A percentile compares a stretch with the other conserved stretches of the same genome.
Evolutionary conservation across 2,329 filamentous ascomycete genomes (phyloP).

Genomic region (Scopulariopsis brevicaulis): DNA sequence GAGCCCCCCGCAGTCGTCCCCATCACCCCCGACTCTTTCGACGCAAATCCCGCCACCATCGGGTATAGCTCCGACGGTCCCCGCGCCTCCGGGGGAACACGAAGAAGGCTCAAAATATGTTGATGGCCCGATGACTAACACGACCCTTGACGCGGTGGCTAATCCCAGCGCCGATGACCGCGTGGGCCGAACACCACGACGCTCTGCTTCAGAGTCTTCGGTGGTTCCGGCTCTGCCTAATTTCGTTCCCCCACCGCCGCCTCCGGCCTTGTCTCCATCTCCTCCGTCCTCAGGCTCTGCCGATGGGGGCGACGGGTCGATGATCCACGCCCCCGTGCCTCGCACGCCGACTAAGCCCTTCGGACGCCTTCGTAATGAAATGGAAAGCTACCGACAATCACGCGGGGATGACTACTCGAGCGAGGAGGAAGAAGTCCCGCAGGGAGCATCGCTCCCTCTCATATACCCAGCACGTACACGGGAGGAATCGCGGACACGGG

Average conservation of each 20-base stretch:
- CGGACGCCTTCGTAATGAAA: background rate
- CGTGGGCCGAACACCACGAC: too few species aligned
- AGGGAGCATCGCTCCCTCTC: background rate
- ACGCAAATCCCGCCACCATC: background rate
- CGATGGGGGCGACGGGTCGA: background rate
- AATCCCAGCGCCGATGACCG: too few species aligned
- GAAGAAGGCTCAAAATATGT: too few species aligned
- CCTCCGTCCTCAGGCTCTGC: background rate
- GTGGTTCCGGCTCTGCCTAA: background rate
- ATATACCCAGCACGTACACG: slow-evolving; percentile 1
- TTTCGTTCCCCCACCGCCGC: background rate
- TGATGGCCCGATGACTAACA: too few species aligned
- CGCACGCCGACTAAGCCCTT: background rate
- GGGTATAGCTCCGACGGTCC: background rate
- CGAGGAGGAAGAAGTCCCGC: background rate
- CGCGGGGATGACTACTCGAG: background rate
- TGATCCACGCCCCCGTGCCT: background rate
- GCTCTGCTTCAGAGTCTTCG: background rate
- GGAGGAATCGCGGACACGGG: background rate
- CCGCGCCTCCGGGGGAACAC: background rate
- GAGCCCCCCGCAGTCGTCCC: background rate
- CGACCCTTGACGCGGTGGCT: too few species aligned
- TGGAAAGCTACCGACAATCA: background rate
- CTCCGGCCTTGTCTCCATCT: background rate
- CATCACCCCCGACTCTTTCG: background rate